Conservation (phyloP, 108 stramenopile genomes). For the Aurantiochytrium sp. region DNA sequence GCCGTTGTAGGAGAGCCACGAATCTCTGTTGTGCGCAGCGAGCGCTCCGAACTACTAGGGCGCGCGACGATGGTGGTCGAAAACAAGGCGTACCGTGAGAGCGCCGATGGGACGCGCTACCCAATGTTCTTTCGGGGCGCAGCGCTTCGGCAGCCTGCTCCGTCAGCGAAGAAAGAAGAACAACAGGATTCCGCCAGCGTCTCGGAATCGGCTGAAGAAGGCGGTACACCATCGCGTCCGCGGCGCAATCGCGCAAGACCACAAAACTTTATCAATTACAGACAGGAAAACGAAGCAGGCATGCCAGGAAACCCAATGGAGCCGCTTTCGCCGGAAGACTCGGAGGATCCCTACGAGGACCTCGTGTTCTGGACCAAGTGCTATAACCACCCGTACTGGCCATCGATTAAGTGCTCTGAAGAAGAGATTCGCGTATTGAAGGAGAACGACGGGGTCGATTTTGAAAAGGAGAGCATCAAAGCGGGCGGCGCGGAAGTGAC, state of each 20-base stretch:
- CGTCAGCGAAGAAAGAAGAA: background rate
- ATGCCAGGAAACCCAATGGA: background rate
- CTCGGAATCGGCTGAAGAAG: background rate
- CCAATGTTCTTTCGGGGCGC: background rate
- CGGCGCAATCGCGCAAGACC: background rate
- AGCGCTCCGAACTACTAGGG: too few relatives aligned
- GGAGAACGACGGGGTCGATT: background rate
- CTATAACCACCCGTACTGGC: conserved; percentile 14
- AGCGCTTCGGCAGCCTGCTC: background rate
- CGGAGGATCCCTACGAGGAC: background rate
- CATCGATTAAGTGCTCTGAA: background rate
- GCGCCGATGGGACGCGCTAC: background rate
- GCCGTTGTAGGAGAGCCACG: too few relatives aligned
- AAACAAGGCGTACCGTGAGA: background rate
- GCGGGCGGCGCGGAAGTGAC: background rate
- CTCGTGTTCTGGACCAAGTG: conserved; percentile 5
- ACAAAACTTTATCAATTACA: background rate
- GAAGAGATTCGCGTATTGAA: background rate
- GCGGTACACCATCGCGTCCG: background rate
- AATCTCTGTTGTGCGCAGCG: too few relatives aligned
- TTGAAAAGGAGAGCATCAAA: background rate
- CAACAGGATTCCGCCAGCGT: background rate
- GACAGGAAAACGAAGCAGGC: background rate
- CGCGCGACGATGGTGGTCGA: background rate
- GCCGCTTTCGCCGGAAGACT: too few relatives aligned